These are phyloP conservation scores for Ustilago vetiveriae DNA, from an alignment of 1,284 basidiomycete species.

Conservation along the genomic window DNA sequence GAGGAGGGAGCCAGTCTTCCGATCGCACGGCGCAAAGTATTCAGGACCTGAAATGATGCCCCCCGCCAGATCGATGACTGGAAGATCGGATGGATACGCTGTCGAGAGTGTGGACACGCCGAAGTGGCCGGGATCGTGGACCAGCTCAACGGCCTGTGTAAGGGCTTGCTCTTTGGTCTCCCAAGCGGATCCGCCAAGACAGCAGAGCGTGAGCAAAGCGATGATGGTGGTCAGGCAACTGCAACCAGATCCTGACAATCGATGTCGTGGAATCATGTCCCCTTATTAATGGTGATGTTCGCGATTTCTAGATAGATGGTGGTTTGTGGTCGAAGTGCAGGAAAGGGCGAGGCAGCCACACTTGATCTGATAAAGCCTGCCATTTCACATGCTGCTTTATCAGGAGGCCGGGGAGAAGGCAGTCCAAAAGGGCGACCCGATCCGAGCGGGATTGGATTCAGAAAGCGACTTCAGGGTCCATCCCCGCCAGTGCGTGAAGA, in stretches of 20 bases:
- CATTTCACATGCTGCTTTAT: too few species aligned
- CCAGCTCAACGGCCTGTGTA: conserved; percentile 34
- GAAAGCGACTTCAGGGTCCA: too few species aligned
- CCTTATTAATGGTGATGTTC: too few species aligned
- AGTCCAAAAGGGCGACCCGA: neutral
- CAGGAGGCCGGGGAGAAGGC: too few species aligned
- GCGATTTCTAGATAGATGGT: too few species aligned
- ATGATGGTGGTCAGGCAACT: neutral
- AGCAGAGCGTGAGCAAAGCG: conserved; percentile 1
- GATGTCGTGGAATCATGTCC: too few species aligned
- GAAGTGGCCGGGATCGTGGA: conserved; percentile 37
- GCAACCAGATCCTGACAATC: neutral
- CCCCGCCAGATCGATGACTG: conserved; percentile 34
- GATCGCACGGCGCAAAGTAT: conserved; percentile 63
- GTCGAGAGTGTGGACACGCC: conserved; percentile 56
- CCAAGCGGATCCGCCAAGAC: conserved; percentile 8
- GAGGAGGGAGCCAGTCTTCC: conserved; percentile 53
- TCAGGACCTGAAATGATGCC: conserved; percentile 51
- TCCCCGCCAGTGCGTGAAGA: too few species aligned
- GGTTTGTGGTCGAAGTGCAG: neutral
- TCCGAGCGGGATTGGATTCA: too few species aligned
- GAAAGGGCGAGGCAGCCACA: neutral
- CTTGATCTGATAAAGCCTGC: neutral
- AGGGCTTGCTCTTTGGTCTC: conserved; percentile 30
- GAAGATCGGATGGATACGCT: conserved; percentile 38